Base-by-base conservation (phyloP, 257 asterid species). In the Handroanthus guayacan region DNA sequence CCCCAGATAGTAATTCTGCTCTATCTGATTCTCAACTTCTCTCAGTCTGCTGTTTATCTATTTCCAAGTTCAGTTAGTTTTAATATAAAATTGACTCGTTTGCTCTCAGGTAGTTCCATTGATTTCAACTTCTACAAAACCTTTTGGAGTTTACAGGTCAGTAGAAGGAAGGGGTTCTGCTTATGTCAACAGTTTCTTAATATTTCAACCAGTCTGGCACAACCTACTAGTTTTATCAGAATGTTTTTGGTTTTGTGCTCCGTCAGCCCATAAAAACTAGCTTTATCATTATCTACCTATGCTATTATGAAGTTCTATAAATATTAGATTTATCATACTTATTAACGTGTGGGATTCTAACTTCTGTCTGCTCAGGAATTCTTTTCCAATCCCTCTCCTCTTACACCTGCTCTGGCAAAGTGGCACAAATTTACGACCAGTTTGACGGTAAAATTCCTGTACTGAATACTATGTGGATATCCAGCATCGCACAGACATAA, bases 121-220 rank as follows among this genome's bases (percentile, higher is more conserved):
- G 99, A 95, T 87, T 88, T 92, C 96, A 89, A 88, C 90, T 95
- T 95, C 76, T 95, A 95, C 86, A 95, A 89, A 82, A 95, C 98
- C 86, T 91, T 95, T 81, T 95, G 99, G 99, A 89, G 97, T 85
- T 88, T 95, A 80, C 99, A 95, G 99, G 99, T 91, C 60, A 78
- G 97, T 87, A 16, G 48, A 64, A 62, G 74, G 65, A 39, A 61
- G 17, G 68, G 54, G 39, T 11, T 50, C 20, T 72, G 18, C 60
- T 73, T 72, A 61, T 57, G 62, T 50, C 13, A 5, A 71, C 64
- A 69, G 7, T 58, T 72, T 36, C n/a, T 16, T 16, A 9, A 51
- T 41, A 39, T 71, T 55, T 58, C 62, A 11, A 52, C 17, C 45
- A 11, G 12, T 56, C 69, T 47, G 38, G 52, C 64, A 6, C 12